Percentiles rank a stretch among this genome's conserved stretches.
Evolutionary conservation across 768 basidiomycete genomes (phyloP).

Genomic region (Termitomyces sp.): DNA sequence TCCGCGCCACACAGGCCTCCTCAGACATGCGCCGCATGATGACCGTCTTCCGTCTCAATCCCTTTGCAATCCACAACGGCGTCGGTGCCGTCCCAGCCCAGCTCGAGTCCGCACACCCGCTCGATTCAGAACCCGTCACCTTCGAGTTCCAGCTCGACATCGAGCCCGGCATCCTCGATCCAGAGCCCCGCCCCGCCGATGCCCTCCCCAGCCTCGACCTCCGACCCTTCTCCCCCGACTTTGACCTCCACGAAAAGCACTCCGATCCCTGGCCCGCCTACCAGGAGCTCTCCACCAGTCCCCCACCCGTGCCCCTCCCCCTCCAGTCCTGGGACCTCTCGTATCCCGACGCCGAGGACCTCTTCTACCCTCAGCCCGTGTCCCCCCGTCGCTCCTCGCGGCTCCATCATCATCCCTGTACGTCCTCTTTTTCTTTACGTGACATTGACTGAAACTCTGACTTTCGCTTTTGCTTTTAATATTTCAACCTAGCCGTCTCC

Average conservation of each 20-base stretch:
- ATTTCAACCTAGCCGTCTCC: conserved; percentile 4
- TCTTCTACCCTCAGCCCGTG: conserved; percentile 3
- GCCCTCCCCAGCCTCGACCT: conserved; percentile 7
- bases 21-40: conserved; percentile 71
- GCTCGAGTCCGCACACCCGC: conserved; percentile 49
- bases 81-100: conserved; percentile 26
- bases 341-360: conserved; percentile 9
- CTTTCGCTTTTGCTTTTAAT: not conserved
- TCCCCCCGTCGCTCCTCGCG: conserved; percentile 6
- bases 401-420: conserved; percentile 10
- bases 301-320: not conserved
- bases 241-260: conserved; percentile 22
- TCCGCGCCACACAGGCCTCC: conserved; percentile 70
- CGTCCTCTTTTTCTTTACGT: not conserved
- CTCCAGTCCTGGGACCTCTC: conserved; percentile 15
- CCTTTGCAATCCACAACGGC: conserved; percentile 62
- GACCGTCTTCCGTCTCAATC: conserved; percentile 72
- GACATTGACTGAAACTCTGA: not conserved
- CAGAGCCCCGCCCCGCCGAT: conserved; percentile 4
- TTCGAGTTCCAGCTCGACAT: conserved; percentile 63
- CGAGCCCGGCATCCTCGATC: conserved; percentile 15
- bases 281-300: not conserved
- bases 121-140: conserved; percentile 53
- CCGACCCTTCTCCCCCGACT: conserved; percentile 34
- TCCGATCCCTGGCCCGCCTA: conserved; percentile 14